A percentile compares a stretch with the other conserved stretches of the same genome.
Evolutionary conservation across 2,329 filamentous ascomycete genomes (phyloP).

Genomic region (Fusarium praegraminearum): DNA sequence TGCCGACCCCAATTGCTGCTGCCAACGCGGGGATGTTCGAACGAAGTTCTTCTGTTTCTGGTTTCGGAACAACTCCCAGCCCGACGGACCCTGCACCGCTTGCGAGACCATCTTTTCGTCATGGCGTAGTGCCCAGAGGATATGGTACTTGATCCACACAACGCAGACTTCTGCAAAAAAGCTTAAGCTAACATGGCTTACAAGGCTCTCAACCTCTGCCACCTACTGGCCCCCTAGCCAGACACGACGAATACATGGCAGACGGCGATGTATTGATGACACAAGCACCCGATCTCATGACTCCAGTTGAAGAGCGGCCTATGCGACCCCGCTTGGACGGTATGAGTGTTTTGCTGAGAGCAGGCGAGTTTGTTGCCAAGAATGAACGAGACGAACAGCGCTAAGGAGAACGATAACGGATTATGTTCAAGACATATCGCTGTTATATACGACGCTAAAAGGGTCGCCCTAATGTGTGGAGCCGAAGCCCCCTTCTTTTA

Average conservation of each 20-base stretch:
- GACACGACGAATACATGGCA: conserved; percentile 44
- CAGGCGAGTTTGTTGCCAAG: conserved; percentile 69
- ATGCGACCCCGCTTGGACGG: conserved; percentile 60
- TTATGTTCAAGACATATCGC: neutral
- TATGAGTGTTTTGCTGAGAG: conserved; percentile 68
- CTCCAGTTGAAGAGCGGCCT: conserved; percentile 39
- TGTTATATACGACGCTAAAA: neutral
- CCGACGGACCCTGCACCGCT: conserved; percentile 43
- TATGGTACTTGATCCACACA: conserved; percentile 51
- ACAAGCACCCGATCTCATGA: conserved; percentile 38
- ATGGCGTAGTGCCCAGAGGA: conserved; percentile 47
- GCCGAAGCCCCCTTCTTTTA: conserved; percentile 14
- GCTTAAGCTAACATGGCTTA: conserved; percentile 48
- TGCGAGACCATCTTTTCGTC: conserved; percentile 38
- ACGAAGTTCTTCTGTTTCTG: conserved; percentile 37
- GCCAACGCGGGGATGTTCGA: conserved; percentile 34
- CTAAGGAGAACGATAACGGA: conserved; percentile 12
- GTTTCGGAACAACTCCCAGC: conserved; percentile 39
- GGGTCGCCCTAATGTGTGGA: neutral
- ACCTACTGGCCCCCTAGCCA: conserved; percentile 51
- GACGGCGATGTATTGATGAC: conserved; percentile 52
- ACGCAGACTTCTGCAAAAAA: conserved; percentile 29
- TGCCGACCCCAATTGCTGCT: conserved; percentile 34
- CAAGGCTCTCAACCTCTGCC: conserved; percentile 53
- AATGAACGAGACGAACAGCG: conserved; percentile 45